Conservation (phyloP, 73 alveolate genomes). For the Blepharisma japonicum region DNA sequence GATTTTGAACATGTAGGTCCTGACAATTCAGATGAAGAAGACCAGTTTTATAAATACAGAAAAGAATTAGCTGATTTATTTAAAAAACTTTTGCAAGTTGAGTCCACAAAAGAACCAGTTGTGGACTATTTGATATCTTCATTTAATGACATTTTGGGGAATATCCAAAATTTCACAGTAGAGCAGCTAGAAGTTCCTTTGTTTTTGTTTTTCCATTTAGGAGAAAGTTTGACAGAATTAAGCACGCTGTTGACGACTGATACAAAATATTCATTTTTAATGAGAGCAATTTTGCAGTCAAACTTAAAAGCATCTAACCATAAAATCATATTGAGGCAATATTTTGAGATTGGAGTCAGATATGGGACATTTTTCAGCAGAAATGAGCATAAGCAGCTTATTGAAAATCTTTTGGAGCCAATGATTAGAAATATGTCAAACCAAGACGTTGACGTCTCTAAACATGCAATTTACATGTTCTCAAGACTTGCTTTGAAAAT, state of each 20-base stretch:
- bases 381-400: not conserved
- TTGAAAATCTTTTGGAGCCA: not conserved
- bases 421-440: not conserved
- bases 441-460: not conserved
- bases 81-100: not conserved
- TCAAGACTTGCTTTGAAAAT: conserved; percentile 9
- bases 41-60: conserved; percentile 20
- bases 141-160: not conserved
- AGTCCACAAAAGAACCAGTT: not conserved
- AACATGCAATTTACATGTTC: conserved; percentile 3
- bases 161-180: not conserved
- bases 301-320: not conserved
- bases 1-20: conserved; percentile 28
- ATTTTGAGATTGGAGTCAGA: not conserved
- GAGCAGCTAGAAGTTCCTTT: not conserved
- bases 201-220: conserved; percentile 7
- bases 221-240: not conserved
- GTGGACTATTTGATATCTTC: not conserved
- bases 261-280: not conserved
- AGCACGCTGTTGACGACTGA: conserved; percentile 6
- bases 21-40: conserved; percentile 26
- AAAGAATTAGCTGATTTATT: conserved; percentile 13
- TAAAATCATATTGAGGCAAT: not conserved
- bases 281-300: not conserved
- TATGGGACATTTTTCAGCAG: not conserved